A percentile compares a stretch with the other conserved stretches of the same genome.
These are phyloP conservation scores for Aspergillus sp. DNA, from an alignment of 2,329 filamentous ascomycete genomes.

Conservation along the genomic window DNA sequence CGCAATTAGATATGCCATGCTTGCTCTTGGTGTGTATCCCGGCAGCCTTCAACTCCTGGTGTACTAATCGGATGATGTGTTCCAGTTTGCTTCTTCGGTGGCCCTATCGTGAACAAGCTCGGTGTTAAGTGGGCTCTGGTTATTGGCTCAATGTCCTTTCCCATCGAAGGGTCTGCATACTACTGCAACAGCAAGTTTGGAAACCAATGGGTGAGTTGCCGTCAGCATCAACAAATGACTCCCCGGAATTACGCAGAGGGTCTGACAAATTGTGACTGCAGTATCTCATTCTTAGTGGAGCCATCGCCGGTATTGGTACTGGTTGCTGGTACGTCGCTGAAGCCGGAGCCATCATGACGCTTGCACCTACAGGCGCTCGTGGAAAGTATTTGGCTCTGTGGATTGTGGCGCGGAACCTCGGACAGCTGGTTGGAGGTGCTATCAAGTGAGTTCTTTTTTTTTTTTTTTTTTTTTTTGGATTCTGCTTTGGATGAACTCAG, in stretches of 20 bases:
- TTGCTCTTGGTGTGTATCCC: constrained; percentile 21
- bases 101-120: constrained; percentile 43
- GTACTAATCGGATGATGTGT: constrained; percentile 2
- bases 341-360: constrained; percentile 44
- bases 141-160: constrained; percentile 37
- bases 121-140: constrained; percentile 44
- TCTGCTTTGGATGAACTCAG: not conserved
- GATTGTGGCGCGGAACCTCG: constrained; percentile 44
- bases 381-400: constrained; percentile 45
- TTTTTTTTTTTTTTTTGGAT: not conserved
- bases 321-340: constrained; percentile 47
- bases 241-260: not conserved
- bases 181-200: constrained; percentile 46
- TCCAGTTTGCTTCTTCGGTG: constrained; percentile 37
- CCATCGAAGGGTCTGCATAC: constrained; percentile 43
- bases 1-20: constrained; percentile 22
- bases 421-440: constrained; percentile 42
- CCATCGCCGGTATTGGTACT: constrained; percentile 34
- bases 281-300: constrained; percentile 38
- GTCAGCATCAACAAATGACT: not conserved
- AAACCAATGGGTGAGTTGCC: constrained; percentile 39
- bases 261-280: constrained; percentile 5
- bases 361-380: constrained; percentile 41
- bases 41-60: not conserved
- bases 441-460: constrained; percentile 32